Base-by-base conservation (phyloP, 768 basidiomycete species). In the Pleurotus pulmonarius region DNA sequence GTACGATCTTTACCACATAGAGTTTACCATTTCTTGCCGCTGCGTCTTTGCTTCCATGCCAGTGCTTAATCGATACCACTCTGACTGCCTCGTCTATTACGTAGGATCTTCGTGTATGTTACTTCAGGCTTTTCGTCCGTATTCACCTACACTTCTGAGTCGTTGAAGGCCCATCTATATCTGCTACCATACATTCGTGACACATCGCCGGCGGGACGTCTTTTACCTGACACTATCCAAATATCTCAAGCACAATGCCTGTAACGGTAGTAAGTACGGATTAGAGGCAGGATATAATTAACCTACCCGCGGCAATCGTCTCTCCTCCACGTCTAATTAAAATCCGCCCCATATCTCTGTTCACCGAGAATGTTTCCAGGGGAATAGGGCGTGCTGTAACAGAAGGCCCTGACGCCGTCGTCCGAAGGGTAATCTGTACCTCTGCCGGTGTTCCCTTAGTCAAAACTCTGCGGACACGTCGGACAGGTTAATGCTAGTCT, bases 331-430 rank as follows among this genome's bases (percentile, higher is more conserved):
- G 75, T 44, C 97, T 77, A 57, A 99, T 76, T 60, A 99, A 67
- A 49, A 99, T 81, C 46, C 97, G 75, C 0, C 97, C 97, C 97
- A 98, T 97, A 55, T 95, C 92, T 70, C 98, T 99, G 73, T 95
- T 98, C 5, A 73, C 73, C 1, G 84, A 70, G 62, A 97, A 96
- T 1, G 90, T 81, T 67, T 98, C 97, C 13, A 98, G 66, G 11
- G 97, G 92, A 22, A 98, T 88, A 2, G 86, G 79, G 6, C 83
- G 76, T 13, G 75, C 72, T 34, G 70, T 66, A 0, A 70, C 62
- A 3, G 76, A 59, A 7, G 78, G 67, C 8, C 83, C 82, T 5
- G 81, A 79, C 5, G 81, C 69, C 12, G 79, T 74, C 1, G 78
- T 73, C 16, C 94, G 84, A 41, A 98, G 66, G 4, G 83, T 80